phyloP scores from a whole-genome alignment of 345 rosid genomes.

The rapeseed (Brassica napus) region Da-Ae NC_063437.1:18624001-18624500 shows the following conservation, averaged over 20 bases:
- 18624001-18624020: slow-evolving; percentile 28
- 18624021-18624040: background rate
- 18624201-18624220: slow-evolving; percentile 71
- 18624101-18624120: slow-evolving; percentile 37
- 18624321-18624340: too few relatives aligned
- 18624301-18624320: background rate
- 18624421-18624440: slow-evolving; percentile 22
- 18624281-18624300: slow-evolving; percentile 13
- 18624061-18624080: too few relatives aligned
- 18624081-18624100: background rate
- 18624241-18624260: slow-evolving; percentile 54
- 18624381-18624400: background rate
- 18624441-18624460: slow-evolving; percentile 71
- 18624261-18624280: background rate
- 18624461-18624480: slow-evolving; percentile 69
- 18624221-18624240: slow-evolving; percentile 72
- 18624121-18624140: slow-evolving; percentile 36
- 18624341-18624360: too few relatives aligned
- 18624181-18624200: slow-evolving; percentile 72
- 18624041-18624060: background rate
- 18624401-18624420: slow-evolving; percentile 17
- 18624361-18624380: background rate
- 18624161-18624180: slow-evolving; percentile 72
- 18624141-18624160: slow-evolving; percentile 36
- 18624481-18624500: slow-evolving; percentile 87